These are phyloP conservation scores for Galerina sulciceps DNA, from an alignment of 768 basidiomycete species.

Conservation along the genomic window DNA sequence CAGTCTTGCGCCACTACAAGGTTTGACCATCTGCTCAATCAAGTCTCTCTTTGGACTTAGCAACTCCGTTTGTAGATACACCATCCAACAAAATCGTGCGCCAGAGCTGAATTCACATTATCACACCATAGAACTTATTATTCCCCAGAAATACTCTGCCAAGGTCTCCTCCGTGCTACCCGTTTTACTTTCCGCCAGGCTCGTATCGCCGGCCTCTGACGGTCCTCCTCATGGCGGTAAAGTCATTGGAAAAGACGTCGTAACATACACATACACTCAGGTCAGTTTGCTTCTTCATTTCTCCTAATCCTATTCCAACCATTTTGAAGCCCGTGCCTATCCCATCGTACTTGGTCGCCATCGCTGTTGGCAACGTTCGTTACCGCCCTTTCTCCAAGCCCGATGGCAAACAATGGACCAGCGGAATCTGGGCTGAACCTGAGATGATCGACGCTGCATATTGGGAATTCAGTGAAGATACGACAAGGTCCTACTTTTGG, in stretches of 20 bases:
- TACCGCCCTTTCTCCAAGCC: constrained; percentile 68
- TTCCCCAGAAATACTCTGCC: constrained; percentile 78
- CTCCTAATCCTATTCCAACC: neutral
- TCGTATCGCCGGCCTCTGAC: constrained; percentile 73
- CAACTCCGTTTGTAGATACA: constrained; percentile 57
- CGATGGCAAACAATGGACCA: constrained; percentile 74
- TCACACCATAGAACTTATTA: neutral
- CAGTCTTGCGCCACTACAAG: constrained; percentile 79
- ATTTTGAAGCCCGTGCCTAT: constrained; percentile 73
- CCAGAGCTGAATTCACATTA: neutral
- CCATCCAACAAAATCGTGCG: constrained; percentile 84
- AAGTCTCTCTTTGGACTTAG: neutral
- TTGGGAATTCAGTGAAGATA: constrained; percentile 91
- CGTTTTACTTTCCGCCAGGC: constrained; percentile 82
- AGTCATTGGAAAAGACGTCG: constrained; percentile 70
- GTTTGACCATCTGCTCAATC: constrained; percentile 23
- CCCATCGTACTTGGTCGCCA: constrained; percentile 90
- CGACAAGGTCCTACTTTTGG: constrained; percentile 56
- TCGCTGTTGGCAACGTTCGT: constrained; percentile 82
- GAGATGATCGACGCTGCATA: constrained; percentile 75
- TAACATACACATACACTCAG: constrained; percentile 80
- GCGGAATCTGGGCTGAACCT: constrained; percentile 92
- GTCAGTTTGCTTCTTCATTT: constrained; percentile 37
- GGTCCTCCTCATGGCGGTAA: constrained; percentile 78
- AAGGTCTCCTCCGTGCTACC: constrained; percentile 79